A percentile compares a stretch with the other conserved stretches of the same genome.
phyloP scores from a whole-genome alignment of 257 asterid genomes.

The Linderniella brevidens region DNA sequence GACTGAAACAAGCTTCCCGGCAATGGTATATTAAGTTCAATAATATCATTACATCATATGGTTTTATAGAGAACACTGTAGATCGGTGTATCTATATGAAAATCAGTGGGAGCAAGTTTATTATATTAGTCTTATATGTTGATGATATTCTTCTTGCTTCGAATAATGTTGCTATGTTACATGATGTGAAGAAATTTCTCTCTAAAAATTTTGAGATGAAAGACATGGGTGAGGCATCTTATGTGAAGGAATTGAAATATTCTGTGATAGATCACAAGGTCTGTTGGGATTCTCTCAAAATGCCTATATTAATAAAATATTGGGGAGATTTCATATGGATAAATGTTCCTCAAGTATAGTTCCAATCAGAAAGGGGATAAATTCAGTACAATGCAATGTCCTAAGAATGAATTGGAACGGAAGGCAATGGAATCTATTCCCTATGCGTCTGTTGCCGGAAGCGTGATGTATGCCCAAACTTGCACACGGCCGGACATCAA shows the following conservation, averaged over 20 bases:
- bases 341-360: no score
- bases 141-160: not conserved
- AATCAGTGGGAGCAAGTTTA: constrained; percentile 1
- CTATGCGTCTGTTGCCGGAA: not conserved
- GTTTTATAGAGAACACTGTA: constrained; percentile 1
- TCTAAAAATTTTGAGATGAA: not conserved
- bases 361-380: not conserved
- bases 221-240: not conserved
- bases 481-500: not conserved
- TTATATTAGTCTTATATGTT: constrained; percentile 2
- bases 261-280: not conserved
- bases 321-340: no score
- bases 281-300: not conserved
- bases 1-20: constrained; percentile 3
- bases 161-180: not conserved
- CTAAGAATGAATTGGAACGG: not conserved
- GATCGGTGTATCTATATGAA: constrained; percentile 1
- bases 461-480: not conserved
- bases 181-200: not conserved
- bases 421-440: not conserved
- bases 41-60: not conserved
- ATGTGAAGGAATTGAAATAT: not conserved
- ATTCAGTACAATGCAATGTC: not conserved
- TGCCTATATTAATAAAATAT: no score
- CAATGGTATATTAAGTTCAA: not conserved